Evolutionary conservation across 192 early-diverging fungal genomes (phyloP), one percentile per base, ranked within the genome.

Genomic region (Spizellomyces punctatus): DNA sequence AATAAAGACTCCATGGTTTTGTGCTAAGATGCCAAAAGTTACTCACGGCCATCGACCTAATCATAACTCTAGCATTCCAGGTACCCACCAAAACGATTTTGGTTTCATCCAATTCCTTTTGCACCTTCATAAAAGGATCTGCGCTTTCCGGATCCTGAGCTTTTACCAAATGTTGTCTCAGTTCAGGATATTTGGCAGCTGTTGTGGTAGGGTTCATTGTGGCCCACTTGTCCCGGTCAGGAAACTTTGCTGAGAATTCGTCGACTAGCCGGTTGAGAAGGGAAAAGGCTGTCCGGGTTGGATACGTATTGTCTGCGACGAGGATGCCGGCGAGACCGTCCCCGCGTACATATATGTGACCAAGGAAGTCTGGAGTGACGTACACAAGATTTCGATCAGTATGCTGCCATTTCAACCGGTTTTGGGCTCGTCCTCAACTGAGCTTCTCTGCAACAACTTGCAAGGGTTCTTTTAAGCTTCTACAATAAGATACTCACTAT

Each of bases 61-160:
- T 54, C 52, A n/a, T 22, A 10, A 2, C 44, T 64, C 27, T 22
- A 10, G 10, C 63, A 10, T 64, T 22, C 44, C 0, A 42, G 4
- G 12, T 5, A 76, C 78, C 64, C 75, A 92, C 90, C 83, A 99
- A 71, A 43, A 99, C 91, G 50, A 89, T 89, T 79, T 95, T 99
- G 9, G 96, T 99, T 78, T 99, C 94, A 72, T 99, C 96, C 81
- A 99, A 78, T 78, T 99, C 96, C 73, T 88, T 86, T 82, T 98
- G 96, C 52, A 99, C 93, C 74, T 88, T 86, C 89, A 96, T 89
- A 67, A 98, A 93, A 5, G 89, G 92, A 79, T 99, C 96, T 7
- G 91, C 91, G 65, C 90, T 88, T 63, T 93, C 87, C 46, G 96
- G 96, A 78, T 98, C 93, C 87, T 99, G 96, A 73, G 91, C 93